These are phyloP conservation scores for Kodamaea sagamina DNA, from an alignment of 805 yeast genomes.

Conservation along the genomic window DNA sequence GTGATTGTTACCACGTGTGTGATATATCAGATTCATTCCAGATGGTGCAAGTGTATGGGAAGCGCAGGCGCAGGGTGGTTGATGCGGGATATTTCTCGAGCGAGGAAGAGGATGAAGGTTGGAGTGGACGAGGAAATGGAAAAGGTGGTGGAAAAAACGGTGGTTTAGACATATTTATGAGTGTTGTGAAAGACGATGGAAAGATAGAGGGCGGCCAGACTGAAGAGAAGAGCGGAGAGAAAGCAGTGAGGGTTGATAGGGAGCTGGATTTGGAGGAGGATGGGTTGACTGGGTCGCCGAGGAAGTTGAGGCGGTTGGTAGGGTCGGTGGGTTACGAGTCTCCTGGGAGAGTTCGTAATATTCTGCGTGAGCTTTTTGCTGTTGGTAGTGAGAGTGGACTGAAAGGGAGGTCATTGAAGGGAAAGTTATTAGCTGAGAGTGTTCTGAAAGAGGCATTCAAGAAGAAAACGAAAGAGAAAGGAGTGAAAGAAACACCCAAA, in stretches of 20 bases:
- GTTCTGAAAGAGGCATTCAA: not conserved
- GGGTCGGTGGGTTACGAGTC: conserved; percentile 3
- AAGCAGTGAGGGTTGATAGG: not conserved
- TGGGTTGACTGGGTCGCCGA: conserved; percentile 19
- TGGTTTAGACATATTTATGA: too few species aligned
- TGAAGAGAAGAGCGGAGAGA: not conserved
- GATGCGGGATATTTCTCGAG: not conserved
- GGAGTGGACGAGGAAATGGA: too few species aligned
- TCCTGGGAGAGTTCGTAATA: not conserved
- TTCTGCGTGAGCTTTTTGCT: too few species aligned
- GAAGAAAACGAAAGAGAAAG: too few species aligned
- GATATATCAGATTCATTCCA: too few species aligned
- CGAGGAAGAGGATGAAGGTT: not conserved
- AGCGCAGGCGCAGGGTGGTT: conserved; percentile 6
- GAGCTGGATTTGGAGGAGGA: conserved; percentile 1
- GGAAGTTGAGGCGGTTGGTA: conserved; percentile 11
- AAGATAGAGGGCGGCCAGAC: not conserved
- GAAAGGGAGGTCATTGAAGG: too few species aligned
- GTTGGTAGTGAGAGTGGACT: too few species aligned
- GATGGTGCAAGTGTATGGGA: not conserved
- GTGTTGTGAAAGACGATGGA: not conserved
- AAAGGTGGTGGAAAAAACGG: too few species aligned
- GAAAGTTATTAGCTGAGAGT: too few species aligned
- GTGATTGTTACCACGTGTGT: too few species aligned
- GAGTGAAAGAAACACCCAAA: not conserved